Evolutionary conservation across 768 basidiomycete species (phyloP), one percentile per base, ranked within the genome.

Genomic region (Naganishia onofrii): DNA sequence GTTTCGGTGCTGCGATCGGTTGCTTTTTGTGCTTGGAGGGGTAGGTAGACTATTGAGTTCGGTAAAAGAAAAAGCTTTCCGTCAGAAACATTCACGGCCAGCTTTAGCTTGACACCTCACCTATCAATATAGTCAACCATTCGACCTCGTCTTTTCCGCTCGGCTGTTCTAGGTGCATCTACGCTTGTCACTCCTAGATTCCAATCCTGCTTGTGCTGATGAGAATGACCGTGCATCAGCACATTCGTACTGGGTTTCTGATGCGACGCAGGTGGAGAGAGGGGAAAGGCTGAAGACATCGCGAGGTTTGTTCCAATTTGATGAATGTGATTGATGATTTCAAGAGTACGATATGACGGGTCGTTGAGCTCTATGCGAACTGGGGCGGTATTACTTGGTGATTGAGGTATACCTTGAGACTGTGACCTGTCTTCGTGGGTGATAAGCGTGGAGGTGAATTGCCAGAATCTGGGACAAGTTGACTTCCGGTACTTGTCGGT

Each of bases 1-100:
- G 48, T 51, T 26, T 26, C n/a, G 19, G 23, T 63, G 36, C 10
- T 44, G 48, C 23, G 36, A 55, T 1, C 70, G 63, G 9, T 51
- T 70, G 38, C 66, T 65, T 57, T 57, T 66, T 8, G 70, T 70
- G 31, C 64, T 65, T 15, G 70, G 70, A 13, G 70, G 70, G 12
- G 70, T 70, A 9, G 70, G 64, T 38, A 65, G 64, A n/a, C 70
- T 70, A 36, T 19, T 34, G 48, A 23, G 7, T 31, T 32, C n/a
- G n/a, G n/a, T n/a, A n/a, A n/a, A n/a, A n/a, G 34, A 19, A 56
- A 21, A 32, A 13, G 28, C 9, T 4, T 2, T 10, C 31, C 23
- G 28, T 23, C 4, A 23, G 12, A 36, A 48, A 65, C 42, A 36
- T n/a, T n/a, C 5, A 4, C 19, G 44, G 29, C 10, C 54, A 21